Evolutionary conservation across 2,329 filamentous ascomycete genomes (phyloP).

Genomic region (Pseudodiploospora longispora): DNA sequence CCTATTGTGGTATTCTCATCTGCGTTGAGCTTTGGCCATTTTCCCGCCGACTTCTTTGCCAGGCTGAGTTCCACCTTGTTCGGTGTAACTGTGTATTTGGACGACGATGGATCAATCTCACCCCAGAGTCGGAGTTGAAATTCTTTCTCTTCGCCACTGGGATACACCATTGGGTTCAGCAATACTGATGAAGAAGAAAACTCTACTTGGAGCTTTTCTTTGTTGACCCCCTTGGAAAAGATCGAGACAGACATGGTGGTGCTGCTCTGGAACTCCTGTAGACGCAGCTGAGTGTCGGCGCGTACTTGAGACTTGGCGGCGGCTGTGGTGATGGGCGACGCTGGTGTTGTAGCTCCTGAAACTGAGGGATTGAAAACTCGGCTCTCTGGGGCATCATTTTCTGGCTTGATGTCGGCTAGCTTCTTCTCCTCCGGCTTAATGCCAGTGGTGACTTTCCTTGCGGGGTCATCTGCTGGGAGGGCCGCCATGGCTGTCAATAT

Average conservation of each 20-base stretch:
- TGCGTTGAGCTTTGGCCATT: slow-evolving; percentile 47
- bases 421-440: slow-evolving; percentile 23
- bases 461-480: slow-evolving; percentile 35
- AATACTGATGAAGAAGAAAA: slow-evolving; percentile 19
- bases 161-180: slow-evolving; percentile 24
- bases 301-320: slow-evolving; percentile 13
- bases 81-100: slow-evolving; percentile 57
- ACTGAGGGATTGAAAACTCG: too few relatives aligned
- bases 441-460: slow-evolving; percentile 35
- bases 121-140: slow-evolving; percentile 59
- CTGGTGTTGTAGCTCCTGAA: background rate
- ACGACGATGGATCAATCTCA: slow-evolving; percentile 52
- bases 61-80: slow-evolving; percentile 76
- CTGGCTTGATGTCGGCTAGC: slow-evolving; percentile 13
- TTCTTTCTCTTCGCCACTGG: slow-evolving; percentile 48
- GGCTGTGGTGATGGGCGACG: background rate
- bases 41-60: slow-evolving; percentile 57
- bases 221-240: slow-evolving; percentile 34
- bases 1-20: background rate
- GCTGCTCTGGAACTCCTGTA: slow-evolving; percentile 30
- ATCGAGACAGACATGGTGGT: slow-evolving; percentile 29
- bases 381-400: background rate
- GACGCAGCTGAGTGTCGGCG: slow-evolving; percentile 15
- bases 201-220: slow-evolving; percentile 31
- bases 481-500: slow-evolving; percentile 36